Base-by-base conservation (phyloP, 768 basidiomycete species). In the Leccinum arenicola region DNA sequence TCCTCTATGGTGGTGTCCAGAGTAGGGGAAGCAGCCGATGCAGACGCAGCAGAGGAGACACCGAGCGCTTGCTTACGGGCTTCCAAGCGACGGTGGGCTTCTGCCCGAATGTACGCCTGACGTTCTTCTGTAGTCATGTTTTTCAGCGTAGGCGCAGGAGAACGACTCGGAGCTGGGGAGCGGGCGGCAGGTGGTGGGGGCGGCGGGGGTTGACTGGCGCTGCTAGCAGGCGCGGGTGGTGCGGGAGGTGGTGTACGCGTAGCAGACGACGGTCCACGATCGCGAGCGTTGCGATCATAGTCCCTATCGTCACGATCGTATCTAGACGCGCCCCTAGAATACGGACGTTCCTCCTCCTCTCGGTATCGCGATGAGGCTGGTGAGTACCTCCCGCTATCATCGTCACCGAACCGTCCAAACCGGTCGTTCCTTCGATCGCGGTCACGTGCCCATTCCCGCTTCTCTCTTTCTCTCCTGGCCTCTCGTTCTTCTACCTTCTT, bases 21-120 rank as follows among this genome's bases (percentile, higher is more conserved):
- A 12, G 79, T 73, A 7, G 84, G 71, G 29, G 82, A 74, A 14
- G 81, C 64, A 0, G 78, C 74, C 6, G 62, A 29, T 7, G 54
- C 35, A 7, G 79, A 65, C 0, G 76, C 45, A 11, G 78, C 70
- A 1, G 82, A 71, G 14, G 80, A 79, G 17, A 97, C 82, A 6
- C 96, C 96, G 10, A 98, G 82, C 0, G 88, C 89, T 40, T 85
- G 84, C 80, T 89, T 93, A 33, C 96, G 88, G 17, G 87, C 93
- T 64, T 92, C 84, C 19, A 97, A 84, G 43, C 90, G 84, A 14
- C 86, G 82, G 66, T 89, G 85, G 1, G 93, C 96, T 69, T 96
- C 86, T 0, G 85, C 87, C 15, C 84, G 84, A 60, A 89, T 84
- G 69, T 79, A 93, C 0, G 90, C 93, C 47, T 82, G 77, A 4